These are phyloP conservation scores for Paraphoma chrysanthemicola DNA, from an alignment of 2,329 filamentous ascomycete genomes.

Conservation along the genomic window DNA sequence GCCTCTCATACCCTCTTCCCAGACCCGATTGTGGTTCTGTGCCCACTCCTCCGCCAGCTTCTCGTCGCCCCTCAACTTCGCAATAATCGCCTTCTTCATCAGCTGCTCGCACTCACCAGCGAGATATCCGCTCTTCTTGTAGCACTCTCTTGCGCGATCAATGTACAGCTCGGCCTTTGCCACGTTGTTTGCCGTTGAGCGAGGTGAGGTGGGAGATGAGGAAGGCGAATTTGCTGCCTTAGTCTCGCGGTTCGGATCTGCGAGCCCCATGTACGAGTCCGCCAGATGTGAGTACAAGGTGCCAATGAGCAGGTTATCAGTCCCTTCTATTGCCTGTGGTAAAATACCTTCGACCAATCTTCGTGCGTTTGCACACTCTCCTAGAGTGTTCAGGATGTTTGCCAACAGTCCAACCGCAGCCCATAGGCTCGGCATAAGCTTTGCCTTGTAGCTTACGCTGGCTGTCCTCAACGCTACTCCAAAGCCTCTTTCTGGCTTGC, in stretches of 20 bases:
- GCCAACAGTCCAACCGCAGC: constrained; percentile 72
- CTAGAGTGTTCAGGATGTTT: constrained; percentile 71
- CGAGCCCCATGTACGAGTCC: constrained; percentile 80
- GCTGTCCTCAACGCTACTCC: constrained; percentile 78
- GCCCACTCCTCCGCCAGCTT: constrained; percentile 46
- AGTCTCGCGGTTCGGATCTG: constrained; percentile 56
- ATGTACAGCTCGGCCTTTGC: constrained; percentile 44
- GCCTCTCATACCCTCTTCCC: constrained; percentile 35
- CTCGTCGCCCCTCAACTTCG: constrained; percentile 65
- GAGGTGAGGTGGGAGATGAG: constrained; percentile 15
- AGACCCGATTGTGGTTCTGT: constrained; percentile 43
- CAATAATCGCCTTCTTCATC: constrained; percentile 81
- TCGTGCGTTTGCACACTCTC: constrained; percentile 72
- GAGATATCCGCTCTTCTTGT: constrained; percentile 70
- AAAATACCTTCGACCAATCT: constrained; percentile 72
- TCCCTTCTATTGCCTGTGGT: constrained; percentile 75
- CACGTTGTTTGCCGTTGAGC: constrained; percentile 28
- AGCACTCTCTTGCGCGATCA: constrained; percentile 54
- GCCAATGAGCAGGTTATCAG: constrained; percentile 68
- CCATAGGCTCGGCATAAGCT: constrained; percentile 75
- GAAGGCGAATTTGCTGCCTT: neutral
- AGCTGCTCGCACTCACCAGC: constrained; percentile 78
- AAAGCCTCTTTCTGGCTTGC: constrained; percentile 76
- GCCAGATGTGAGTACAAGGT: constrained; percentile 73
- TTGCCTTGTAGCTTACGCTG: constrained; percentile 73